Percentiles rank a stretch among this genome's conserved stretches.
These are phyloP conservation scores for Solanum piurae DNA, from an alignment of 257 asterid species.

Conservation along the genomic window DNA sequence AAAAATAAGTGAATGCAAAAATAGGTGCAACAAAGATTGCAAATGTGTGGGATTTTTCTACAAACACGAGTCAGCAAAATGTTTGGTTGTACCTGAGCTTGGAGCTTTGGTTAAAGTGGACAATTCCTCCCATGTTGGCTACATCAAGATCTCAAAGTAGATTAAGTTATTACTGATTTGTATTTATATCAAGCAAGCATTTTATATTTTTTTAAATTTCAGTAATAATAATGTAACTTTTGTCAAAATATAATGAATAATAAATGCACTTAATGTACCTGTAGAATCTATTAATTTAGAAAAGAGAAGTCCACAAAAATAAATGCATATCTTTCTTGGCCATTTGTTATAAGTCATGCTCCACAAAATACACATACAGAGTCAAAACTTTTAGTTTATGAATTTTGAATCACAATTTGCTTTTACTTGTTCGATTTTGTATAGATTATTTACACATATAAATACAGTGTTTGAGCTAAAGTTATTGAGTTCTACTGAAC, in stretches of 20 bases:
- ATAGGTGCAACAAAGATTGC: slow-evolving; percentile 11
- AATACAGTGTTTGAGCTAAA: not conserved
- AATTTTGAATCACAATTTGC: not conserved
- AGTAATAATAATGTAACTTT: not conserved
- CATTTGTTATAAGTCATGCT: not conserved
- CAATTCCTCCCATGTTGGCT: slow-evolving; percentile 15
- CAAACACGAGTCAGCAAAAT: not conserved
- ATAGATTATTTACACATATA: not conserved
- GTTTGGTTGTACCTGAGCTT: not conserved
- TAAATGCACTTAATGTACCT: not conserved
- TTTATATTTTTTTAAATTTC: not conserved
- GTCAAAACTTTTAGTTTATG: not conserved
- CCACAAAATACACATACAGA: not conserved
- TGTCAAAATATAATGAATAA: not conserved
- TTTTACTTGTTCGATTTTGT: not conserved
- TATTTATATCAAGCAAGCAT: not conserved
- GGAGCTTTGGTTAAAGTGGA: slow-evolving; percentile 14
- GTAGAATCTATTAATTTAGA: not conserved
- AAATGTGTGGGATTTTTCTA: slow-evolving; percentile 27
- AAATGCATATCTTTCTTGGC: not conserved
- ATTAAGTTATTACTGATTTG: not conserved
- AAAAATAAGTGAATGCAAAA: slow-evolving; percentile 19
- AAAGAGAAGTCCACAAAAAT: not conserved
- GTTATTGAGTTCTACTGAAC: accelerated
- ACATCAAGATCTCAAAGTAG: slow-evolving; percentile 24